Base-by-base conservation (phyloP, 108 stramenopile species). In the Aurantiochytrium sp. region DNA sequence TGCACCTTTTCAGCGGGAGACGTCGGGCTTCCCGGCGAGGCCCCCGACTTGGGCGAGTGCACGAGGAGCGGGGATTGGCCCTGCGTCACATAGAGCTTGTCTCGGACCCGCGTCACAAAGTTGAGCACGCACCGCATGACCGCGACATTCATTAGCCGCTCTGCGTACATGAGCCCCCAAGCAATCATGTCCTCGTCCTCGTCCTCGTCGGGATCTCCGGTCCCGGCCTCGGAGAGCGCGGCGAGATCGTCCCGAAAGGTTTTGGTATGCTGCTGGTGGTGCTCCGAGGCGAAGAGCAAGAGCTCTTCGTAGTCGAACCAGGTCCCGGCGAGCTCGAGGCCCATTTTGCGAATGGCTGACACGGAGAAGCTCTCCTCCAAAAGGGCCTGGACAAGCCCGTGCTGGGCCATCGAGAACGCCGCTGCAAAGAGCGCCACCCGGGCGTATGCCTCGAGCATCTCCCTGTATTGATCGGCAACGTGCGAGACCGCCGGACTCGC, bases 301-400 rank as follows among this genome's bases (percentile, higher is more conserved):
- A 81, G 45, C 73, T 81, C 73, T 24, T 81, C 73, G 30, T 81
- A 81, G 73, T 81, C 73, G 30, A 81, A 81, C 73, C 39, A 48
- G 6, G 73, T 48, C 12, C 39, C 19, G n/a, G 73, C 73, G 36
- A 81, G 39, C 39, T 48, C n/a, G n/a, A 81, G 30, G 32, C 42
- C 73, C 24, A 12, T 41, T 2, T 81, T 6, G n/a, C 73, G 73
- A 30, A 81, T 81, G 6, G 73, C 39, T 6, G 21, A 22, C 39
- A 42, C 8, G 8, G 42, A 12, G 24, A 48, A 48, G 6, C 19
- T 21, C 17, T 41, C 42, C 8, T 41, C 27, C 21, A 81, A 30
- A 81, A 81, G 73, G 1, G 45, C 39, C 24, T 81, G 73, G 8
- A 81, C 45, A 8, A 81, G 30, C n/a, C 45, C 73, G 73, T 48